Percentiles rank a stretch among this genome's conserved stretches.
These are phyloP conservation scores for Phaeosphaeria sp. DNA, from an alignment of 2,329 filamentous ascomycete genomes.

Conservation along the genomic window DNA sequence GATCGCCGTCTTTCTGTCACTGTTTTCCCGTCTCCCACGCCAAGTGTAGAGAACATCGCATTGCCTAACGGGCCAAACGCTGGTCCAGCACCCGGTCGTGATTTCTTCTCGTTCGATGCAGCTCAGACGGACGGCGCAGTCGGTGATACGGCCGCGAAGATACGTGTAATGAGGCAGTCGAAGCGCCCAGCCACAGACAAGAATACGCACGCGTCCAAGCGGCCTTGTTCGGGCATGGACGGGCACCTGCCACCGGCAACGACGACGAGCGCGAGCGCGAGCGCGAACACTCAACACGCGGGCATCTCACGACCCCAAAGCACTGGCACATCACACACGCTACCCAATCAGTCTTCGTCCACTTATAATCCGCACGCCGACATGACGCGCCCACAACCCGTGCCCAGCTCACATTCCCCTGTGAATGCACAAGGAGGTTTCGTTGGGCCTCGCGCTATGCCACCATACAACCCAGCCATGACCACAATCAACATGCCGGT, in stretches of 20 bases:
- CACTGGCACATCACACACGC: not conserved
- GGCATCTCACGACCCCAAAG: not conserved
- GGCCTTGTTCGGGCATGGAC: not conserved
- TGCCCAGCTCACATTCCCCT: not conserved
- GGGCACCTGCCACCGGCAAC: not conserved
- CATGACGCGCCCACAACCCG: not conserved
- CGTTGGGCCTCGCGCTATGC: not conserved
- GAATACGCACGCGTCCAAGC: not conserved
- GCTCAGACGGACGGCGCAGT: constrained; percentile 1
- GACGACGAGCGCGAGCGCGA: not conserved
- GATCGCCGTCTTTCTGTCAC: constrained; percentile 19
- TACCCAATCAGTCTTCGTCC: not conserved
- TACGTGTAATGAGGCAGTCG: not conserved
- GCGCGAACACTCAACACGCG: not conserved
- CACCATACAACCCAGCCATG: not conserved
- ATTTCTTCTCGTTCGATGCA: not conserved
- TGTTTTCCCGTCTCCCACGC: constrained; percentile 67
- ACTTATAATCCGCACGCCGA: not conserved
- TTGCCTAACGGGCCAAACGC: not conserved
- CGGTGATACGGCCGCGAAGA: not conserved
- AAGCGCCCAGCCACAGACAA: not conserved
- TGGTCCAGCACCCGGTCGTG: not conserved
- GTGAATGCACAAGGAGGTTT: not conserved
- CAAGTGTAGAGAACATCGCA: constrained; percentile 61
- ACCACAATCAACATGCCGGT: not conserved